A percentile compares a stretch with the other conserved stretches of the same genome.
Evolutionary conservation across 2,329 filamentous ascomycete genomes (phyloP).

Genomic region (Kalaharituber pfeilii): DNA sequence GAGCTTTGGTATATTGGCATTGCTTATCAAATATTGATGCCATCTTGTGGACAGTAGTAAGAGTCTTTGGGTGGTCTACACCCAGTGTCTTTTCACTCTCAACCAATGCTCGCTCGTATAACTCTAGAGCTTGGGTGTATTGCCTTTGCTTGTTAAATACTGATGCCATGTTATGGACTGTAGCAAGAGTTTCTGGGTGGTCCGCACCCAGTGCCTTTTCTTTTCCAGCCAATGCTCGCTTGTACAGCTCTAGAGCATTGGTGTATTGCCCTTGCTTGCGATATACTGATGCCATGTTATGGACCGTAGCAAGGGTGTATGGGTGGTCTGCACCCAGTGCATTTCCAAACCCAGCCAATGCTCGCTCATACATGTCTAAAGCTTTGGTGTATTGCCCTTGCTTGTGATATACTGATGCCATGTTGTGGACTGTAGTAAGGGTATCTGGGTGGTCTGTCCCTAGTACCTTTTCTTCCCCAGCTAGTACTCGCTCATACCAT

Average conservation of each 20-base stretch:
- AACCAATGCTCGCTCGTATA: conserved; percentile 4
- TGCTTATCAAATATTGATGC: conserved; percentile 5
- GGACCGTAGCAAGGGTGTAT: conserved; percentile 8
- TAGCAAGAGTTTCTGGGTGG: conserved; percentile 4
- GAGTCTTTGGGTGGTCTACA: conserved; percentile 6
- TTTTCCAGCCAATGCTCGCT: neutral
- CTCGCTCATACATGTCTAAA: conserved; percentile 6
- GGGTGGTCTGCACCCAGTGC: neutral
- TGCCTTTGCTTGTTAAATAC: conserved; percentile 2
- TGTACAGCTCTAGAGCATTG: neutral
- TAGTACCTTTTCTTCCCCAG: conserved; percentile 3
- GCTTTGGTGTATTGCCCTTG: conserved; percentile 10
- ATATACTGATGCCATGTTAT: conserved; percentile 10
- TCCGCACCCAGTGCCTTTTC: conserved; percentile 8
- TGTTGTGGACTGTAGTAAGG: conserved; percentile 8
- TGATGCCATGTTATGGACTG: conserved; percentile 7
- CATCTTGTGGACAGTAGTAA: conserved; percentile 7
- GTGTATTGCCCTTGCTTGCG: neutral
- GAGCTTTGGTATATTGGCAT: conserved; percentile 8
- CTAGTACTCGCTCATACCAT: conserved; percentile 3
- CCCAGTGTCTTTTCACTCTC: conserved; percentile 6
- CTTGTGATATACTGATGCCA: conserved; percentile 4
- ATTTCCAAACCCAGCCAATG: neutral
- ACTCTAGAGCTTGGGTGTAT: conserved; percentile 3
- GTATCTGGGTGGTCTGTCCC: conserved; percentile 1